These are phyloP conservation scores for Fusarium tjaetaba DNA, from an alignment of 2,329 filamentous ascomycete species.

Conservation along the genomic window DNA sequence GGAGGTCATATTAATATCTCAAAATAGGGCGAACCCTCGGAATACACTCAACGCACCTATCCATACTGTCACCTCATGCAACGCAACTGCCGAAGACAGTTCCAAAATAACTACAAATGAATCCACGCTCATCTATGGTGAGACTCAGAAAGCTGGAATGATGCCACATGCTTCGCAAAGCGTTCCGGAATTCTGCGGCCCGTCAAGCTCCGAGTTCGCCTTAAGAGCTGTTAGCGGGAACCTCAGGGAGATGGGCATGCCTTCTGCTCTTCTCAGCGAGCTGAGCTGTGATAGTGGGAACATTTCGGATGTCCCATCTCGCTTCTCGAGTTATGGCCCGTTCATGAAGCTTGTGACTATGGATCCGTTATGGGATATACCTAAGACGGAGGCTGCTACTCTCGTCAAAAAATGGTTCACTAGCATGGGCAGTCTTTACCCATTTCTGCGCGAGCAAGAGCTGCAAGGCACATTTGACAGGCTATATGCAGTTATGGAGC, in stretches of 20 bases:
- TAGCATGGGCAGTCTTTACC: background rate
- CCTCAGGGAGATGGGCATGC: background rate
- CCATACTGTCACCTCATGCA: too few relatives aligned
- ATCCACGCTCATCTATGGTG: fast-evolving
- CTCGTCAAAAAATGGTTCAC: background rate
- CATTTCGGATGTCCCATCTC: background rate
- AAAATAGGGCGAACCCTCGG: background rate
- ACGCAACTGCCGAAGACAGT: too few relatives aligned
- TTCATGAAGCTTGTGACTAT: background rate
- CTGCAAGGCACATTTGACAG: background rate
- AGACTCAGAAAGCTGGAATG: fast-evolving
- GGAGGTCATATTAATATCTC: background rate
- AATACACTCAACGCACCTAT: too few relatives aligned
- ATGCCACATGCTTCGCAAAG: background rate
- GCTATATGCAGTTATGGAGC: background rate
- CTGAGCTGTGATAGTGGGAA: background rate
- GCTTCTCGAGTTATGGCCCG: background rate
- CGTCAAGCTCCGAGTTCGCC: background rate
- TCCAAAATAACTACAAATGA: too few relatives aligned
- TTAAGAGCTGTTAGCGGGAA: background rate
- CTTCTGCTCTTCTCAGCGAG: background rate
- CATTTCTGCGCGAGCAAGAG: background rate
- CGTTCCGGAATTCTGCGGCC: background rate
- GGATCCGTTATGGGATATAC: background rate
- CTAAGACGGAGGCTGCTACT: background rate